Evolutionary conservation across 2,329 filamentous ascomycete genomes (phyloP).

Genomic region (Ilyonectria robusta): DNA sequence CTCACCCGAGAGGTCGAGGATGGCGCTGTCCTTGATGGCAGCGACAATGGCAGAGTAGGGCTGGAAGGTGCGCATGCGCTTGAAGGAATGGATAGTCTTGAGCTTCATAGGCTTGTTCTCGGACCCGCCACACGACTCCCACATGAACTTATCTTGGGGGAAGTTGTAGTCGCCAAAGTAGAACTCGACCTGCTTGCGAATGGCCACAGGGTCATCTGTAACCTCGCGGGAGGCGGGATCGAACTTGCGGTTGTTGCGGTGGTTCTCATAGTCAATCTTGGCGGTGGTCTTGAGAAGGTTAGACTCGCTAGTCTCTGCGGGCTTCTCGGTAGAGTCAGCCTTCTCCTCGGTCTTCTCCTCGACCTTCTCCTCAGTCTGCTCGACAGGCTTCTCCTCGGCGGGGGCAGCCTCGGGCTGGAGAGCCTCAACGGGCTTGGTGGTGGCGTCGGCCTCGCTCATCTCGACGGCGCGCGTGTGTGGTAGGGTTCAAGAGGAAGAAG

Average conservation of each 20-base stretch:
- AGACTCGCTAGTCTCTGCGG: constrained; percentile 39
- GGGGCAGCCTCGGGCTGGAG: constrained; percentile 44
- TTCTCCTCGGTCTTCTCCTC: constrained; percentile 47
- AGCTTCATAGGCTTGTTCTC: constrained; percentile 87
- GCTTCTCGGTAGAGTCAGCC: constrained; percentile 40
- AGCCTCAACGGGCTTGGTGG: constrained; percentile 58
- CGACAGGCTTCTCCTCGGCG: constrained; percentile 49
- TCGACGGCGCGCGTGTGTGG: constrained; percentile 36
- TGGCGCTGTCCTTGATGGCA: constrained; percentile 83
- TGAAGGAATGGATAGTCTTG: constrained; percentile 86
- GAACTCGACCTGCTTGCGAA: constrained; percentile 93
- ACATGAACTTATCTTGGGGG: constrained; percentile 88
- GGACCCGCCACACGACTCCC: constrained; percentile 81
- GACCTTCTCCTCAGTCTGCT: constrained; percentile 46
- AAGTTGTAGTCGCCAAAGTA: constrained; percentile 96
- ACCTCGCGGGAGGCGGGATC: constrained; percentile 77
- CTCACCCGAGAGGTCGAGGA: constrained; percentile 81
- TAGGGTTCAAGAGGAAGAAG: constrained; percentile 18
- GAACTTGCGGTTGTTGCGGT: constrained; percentile 76
- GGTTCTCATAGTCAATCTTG: constrained; percentile 56
- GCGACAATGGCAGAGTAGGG: constrained; percentile 86
- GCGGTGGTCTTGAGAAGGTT: constrained; percentile 63
- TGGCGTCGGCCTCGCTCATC: constrained; percentile 58
- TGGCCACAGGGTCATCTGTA: constrained; percentile 83
- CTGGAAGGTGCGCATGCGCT: constrained; percentile 96